Base-by-base conservation (phyloP, 306 rosid genomes). In the Styphnolobium japonicum region DNA sequence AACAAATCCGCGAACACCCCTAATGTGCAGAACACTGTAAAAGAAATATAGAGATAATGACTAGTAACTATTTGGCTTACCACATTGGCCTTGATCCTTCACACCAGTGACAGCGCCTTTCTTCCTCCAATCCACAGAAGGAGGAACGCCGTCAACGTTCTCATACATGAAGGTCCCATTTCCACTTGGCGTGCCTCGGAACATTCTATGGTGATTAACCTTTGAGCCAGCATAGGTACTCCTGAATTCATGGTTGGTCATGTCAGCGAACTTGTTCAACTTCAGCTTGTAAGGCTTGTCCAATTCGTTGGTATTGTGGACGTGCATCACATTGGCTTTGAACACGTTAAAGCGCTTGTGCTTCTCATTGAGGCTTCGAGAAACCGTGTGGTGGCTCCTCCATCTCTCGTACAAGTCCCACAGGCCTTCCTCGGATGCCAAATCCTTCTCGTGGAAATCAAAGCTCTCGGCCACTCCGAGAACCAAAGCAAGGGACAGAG, bases 11-110 rank as follows among this genome's bases (percentile, higher is more conserved):
- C n/a, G n/a, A n/a, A n/a, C n/a, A n/a, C n/a, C n/a, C n/a, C n/a
- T n/a, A n/a, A n/a, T n/a, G n/a, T n/a, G n/a, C n/a, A n/a, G n/a
- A n/a, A n/a, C n/a, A n/a, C n/a, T n/a, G n/a, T n/a, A n/a, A n/a
- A n/a, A n/a, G n/a, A n/a, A n/a, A n/a, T n/a, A n/a, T n/a, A n/a
- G n/a, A n/a, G 43, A 9, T 9, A 61, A 61, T 2, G 37, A 29
- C 31, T 16, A 23, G 31, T 63, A 52, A 76, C 7, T 23, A 60
- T 11, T 72, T 56, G 65, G 12, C 79, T 46, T 73, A 88, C 91
- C 91, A 2, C 91, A 88, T 7, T 76, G 80, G 45, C 91, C 89
- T 88, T 88, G 91, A 75, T 88, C 77, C 76, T 88, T 88, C 1
- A 88, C 76, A 16, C 0, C 16, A 22, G 87, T 83, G 8, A 85